Evolutionary conservation across 192 early-diverging fungal species (phyloP), one percentile per base, ranked within the genome.

Genomic region (Coemansia sp.): DNA sequence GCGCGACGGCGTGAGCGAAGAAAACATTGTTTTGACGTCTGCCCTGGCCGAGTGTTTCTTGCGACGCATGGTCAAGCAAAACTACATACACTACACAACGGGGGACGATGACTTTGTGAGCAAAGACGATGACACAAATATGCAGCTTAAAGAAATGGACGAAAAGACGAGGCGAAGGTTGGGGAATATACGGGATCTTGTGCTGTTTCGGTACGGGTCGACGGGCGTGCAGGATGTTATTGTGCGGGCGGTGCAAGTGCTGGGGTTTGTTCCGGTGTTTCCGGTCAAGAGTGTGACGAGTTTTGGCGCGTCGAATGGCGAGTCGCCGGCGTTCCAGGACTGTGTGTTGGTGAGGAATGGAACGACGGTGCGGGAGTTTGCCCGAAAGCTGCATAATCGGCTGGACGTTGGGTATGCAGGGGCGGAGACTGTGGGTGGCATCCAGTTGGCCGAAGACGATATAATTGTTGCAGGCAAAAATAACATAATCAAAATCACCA

Each of bases 191-290:
- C 85, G 86, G 60, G 92, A 93, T 54, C 69, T 93, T 45, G 91
- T 94, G 1, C 59, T 94, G 62, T 94, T 93, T 63, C 86, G 92
- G 6, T 94, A 91, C 72, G 91, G 90, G 14, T 85, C 84, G 6
- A 93, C 92, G 4, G 92, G 92, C n/a, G 89, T 93, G 6, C 87
- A 87, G 47, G 88, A 91, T 7, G 85, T 87, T 0, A 61, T 94
- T 53, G 67, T 82, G 35, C 72, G 83, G 17, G 89, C 87, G 0
- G 85, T 94, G 1, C 83, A 89, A 22, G 67, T 83, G 5, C 66
- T 91, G 7, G 86, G 89, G 0, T 70, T 91, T 24, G 75, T 93
- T 17, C 88, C 92, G 0, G 88, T 86, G 15, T 94, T 82, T 70
- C 89, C 90, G 5, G 92, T 93, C 21, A 89, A 88, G 74, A 91